Conservation (phyloP, 1,284 basidiomycete genomes). For the Marasmius oreades region DNA sequence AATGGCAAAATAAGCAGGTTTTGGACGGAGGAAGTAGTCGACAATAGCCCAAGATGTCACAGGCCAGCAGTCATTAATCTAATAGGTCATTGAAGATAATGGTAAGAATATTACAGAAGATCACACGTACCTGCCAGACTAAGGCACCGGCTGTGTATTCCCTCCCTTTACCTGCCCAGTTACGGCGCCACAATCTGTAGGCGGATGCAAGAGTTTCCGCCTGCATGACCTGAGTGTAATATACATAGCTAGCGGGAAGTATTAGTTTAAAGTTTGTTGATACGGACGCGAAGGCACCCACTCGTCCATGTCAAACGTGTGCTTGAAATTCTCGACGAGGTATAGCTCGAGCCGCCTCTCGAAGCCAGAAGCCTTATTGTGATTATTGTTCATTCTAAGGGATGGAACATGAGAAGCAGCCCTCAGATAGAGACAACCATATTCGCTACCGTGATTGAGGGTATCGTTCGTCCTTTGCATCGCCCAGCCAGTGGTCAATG, state of each 20-base stretch:
- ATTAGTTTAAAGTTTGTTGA: neutral
- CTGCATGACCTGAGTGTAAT: slow-evolving; percentile 84
- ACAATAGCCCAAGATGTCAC: slow-evolving; percentile 77
- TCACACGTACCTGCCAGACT: slow-evolving; percentile 66
- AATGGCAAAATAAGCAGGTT: slow-evolving; percentile 72
- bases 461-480: slow-evolving; percentile 66
- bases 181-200: slow-evolving; percentile 74
- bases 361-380: slow-evolving; percentile 88
- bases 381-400: slow-evolving; percentile 64
- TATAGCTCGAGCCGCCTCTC: slow-evolving; percentile 88
- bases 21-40: slow-evolving; percentile 76
- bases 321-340: slow-evolving; percentile 87
- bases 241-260: slow-evolving; percentile 55
- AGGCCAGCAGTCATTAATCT: slow-evolving; percentile 84
- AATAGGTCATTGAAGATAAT: neutral
- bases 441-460: slow-evolving; percentile 74
- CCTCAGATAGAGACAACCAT: slow-evolving; percentile 22
- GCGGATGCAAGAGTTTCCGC: slow-evolving; percentile 75
- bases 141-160: slow-evolving; percentile 76
- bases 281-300: slow-evolving; percentile 21
- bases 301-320: slow-evolving; percentile 86
- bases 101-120: neutral
- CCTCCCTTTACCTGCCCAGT: slow-evolving; percentile 68
- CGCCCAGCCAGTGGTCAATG: slow-evolving; percentile 78
- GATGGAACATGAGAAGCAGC: slow-evolving; percentile 13